Evolutionary conservation across 2,329 filamentous ascomycete species (phyloP).

Genomic region (Rugonectria rugulosa): DNA sequence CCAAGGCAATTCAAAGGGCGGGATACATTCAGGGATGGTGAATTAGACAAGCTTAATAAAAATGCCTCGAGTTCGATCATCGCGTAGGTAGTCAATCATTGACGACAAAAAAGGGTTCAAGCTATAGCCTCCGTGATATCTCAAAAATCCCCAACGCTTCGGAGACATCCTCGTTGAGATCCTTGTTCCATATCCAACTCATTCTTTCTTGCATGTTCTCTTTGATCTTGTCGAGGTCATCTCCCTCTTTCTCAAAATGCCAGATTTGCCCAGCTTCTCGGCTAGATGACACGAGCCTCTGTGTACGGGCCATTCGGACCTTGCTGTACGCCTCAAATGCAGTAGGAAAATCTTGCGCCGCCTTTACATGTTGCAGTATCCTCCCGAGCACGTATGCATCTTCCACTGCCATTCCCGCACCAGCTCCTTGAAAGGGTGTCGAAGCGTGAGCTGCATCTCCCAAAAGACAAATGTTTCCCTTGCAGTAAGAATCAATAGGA

Average conservation of each 20-base stretch:
- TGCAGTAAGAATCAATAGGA: conserved; percentile 6
- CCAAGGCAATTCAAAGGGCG: too few relatives aligned
- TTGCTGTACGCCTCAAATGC: conserved; percentile 17
- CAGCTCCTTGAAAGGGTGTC: conserved; percentile 16
- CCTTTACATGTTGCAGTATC: conserved; percentile 4
- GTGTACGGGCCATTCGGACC: conserved; percentile 4
- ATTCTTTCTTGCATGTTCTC: conserved; percentile 6
- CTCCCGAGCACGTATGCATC: conserved; percentile 43
- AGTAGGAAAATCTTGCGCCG: conserved; percentile 6
- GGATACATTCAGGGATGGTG: too few relatives aligned
- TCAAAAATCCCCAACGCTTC: too few relatives aligned
- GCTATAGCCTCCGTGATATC: too few relatives aligned
- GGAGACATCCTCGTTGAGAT: conserved; percentile 8
- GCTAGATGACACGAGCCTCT: conserved; percentile 14
- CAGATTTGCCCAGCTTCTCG: conserved; percentile 18
- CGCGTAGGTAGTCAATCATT: too few relatives aligned
- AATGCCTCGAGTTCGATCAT: too few relatives aligned
- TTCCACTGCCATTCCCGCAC: conserved; percentile 19
- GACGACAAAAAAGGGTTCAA: too few relatives aligned
- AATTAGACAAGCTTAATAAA: too few relatives aligned
- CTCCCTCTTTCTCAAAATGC: conserved; percentile 16
- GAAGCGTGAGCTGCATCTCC: conserved; percentile 23
- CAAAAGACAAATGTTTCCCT: conserved; percentile 13
- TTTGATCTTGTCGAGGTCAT: conserved; percentile 18
- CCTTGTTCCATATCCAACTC: conserved; percentile 15